phyloP scores from a whole-genome alignment of 345 rosid genomes.

The Brassica juncea region DNA sequence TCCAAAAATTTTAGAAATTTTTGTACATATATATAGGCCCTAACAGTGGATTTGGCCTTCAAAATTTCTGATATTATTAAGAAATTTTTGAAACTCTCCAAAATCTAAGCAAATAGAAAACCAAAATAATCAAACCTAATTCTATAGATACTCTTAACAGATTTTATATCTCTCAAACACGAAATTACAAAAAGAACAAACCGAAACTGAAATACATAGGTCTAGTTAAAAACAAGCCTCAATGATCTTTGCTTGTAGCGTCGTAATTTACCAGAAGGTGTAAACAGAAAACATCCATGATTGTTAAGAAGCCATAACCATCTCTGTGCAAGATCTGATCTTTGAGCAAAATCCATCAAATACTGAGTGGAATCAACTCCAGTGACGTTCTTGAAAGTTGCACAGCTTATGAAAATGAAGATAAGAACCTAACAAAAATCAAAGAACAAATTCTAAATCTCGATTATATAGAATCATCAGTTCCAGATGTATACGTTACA shows the following conservation, averaged over 20 bases:
- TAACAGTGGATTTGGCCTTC: no score
- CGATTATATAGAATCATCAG: slow-evolving; percentile 32
- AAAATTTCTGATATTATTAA: no score
- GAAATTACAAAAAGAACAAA: no score
- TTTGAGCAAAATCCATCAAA: slow-evolving; percentile 2
- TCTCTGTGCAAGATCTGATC: background rate
- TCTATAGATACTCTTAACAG: no score
- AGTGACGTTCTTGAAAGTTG: background rate
- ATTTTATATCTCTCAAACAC: no score
- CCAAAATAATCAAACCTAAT: no score
- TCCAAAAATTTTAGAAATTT: no score
- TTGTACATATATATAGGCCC: no score
- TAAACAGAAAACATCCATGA: background rate
- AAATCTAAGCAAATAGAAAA: no score
- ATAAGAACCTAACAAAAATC: background rate
- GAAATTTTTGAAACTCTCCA: no score
- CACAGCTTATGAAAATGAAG: background rate
- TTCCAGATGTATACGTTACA: slow-evolving; percentile 32
- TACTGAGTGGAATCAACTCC: background rate
- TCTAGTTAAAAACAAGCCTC: background rate
- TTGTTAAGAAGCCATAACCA: background rate
- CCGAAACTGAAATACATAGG: no score
- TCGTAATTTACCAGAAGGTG: background rate
- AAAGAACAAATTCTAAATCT: background rate
- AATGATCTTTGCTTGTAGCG: background rate